phyloP scores from a whole-genome alignment of 345 rosid species.

The Populus simonii region DNA sequence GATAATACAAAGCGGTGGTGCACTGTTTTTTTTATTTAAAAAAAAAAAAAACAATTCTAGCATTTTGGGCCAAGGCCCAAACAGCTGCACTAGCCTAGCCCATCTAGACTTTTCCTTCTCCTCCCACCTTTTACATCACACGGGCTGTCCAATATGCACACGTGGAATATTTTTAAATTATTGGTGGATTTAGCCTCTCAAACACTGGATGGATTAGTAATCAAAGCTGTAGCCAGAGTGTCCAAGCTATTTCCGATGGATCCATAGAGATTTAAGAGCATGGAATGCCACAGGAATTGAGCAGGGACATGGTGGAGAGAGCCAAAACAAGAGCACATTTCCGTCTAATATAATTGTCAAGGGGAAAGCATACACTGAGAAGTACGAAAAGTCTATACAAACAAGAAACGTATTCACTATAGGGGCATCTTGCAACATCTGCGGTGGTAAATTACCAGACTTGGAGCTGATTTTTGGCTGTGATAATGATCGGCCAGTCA shows the following conservation, averaged over 20 bases:
- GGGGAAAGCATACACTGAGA: slow-evolving; percentile 59
- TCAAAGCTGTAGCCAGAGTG: neutral
- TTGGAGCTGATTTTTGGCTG: slow-evolving; percentile 74
- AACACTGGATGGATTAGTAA: too few relatives aligned
- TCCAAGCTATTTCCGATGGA: slow-evolving; percentile 59
- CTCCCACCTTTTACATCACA: too few relatives aligned
- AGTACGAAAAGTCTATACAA: slow-evolving; percentile 43
- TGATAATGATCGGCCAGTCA: slow-evolving; percentile 42
- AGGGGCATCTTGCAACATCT: slow-evolving; percentile 74
- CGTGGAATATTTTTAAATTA: too few relatives aligned
- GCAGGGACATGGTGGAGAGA: slow-evolving; percentile 47
- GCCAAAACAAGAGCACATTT: slow-evolving; percentile 55
- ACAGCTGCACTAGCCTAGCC: too few relatives aligned
- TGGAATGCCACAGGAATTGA: slow-evolving; percentile 60
- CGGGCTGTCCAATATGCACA: too few relatives aligned
- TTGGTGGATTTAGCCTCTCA: too few relatives aligned
- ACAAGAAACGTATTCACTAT: slow-evolving; percentile 52
- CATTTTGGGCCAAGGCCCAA: too few relatives aligned
- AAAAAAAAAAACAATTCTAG: too few relatives aligned
- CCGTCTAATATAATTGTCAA: slow-evolving; percentile 45
- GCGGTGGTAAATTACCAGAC: slow-evolving; percentile 58
- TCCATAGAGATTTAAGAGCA: slow-evolving; percentile 61
- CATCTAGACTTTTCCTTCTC: too few relatives aligned
- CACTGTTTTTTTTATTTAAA: too few relatives aligned
- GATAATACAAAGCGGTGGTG: too few relatives aligned